A percentile compares a stretch with the other conserved stretches of the same genome.
Evolutionary conservation across 257 asterid genomes (phyloP).

Genomic region (Nicotiana tabacum): DNA sequence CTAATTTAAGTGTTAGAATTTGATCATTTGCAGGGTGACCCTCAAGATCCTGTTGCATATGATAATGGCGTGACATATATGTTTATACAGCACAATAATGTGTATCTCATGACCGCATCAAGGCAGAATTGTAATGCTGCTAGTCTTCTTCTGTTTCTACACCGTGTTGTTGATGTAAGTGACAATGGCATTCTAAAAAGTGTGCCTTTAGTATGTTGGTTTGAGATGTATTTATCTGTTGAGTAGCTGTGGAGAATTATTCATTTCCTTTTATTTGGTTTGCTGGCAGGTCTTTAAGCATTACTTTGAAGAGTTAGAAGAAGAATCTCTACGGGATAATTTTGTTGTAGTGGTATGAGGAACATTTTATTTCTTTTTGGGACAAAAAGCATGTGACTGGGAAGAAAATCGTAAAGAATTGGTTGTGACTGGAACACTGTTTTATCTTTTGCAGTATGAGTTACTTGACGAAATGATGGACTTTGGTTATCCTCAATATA

Average conservation of each 20-base stretch:
- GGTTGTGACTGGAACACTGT: constrained; percentile 10
- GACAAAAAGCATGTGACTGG: not conserved
- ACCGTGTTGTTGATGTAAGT: constrained; percentile 98
- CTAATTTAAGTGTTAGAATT: not conserved
- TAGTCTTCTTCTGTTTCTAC: constrained; percentile 88
- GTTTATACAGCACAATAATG: constrained; percentile 95
- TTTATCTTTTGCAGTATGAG: constrained; percentile 60
- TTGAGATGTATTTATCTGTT: constrained; percentile 2
- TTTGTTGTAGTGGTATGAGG: constrained; percentile 95
- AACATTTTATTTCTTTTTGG: not conserved
- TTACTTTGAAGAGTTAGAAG: constrained; percentile 96
- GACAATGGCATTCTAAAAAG: constrained; percentile 8
- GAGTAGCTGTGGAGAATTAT: not conserved
- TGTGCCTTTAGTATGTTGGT: not conserved
- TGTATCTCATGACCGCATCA: constrained; percentile 94
- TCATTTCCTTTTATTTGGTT: not conserved
- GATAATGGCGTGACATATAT: constrained; percentile 90
- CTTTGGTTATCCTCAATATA: constrained; percentile 96
- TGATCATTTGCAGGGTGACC: constrained; percentile 64
- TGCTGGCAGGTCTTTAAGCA: constrained; percentile 84
- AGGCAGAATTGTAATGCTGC: constrained; percentile 99
- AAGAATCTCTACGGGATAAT: constrained; percentile 96
- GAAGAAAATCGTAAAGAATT: not conserved
- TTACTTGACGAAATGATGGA: constrained; percentile 99
- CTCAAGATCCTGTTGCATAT: constrained; percentile 88